A percentile compares a stretch with the other conserved stretches of the same genome.
phyloP scores from a whole-genome alignment of 169 alveolate species.

The Plasmodium gonderi region DNA sequence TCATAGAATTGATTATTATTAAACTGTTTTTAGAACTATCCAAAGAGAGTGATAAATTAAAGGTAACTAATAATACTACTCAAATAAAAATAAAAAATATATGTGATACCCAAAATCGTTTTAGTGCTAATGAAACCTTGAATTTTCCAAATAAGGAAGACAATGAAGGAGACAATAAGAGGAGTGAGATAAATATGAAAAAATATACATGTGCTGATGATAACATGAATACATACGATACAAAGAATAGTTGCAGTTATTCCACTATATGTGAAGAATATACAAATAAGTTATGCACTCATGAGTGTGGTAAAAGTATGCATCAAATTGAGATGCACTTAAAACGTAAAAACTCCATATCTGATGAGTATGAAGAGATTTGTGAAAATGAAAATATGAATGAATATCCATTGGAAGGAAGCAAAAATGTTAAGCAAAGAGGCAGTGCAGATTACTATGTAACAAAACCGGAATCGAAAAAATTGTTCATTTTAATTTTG shows the following conservation, averaged over 20 bases:
- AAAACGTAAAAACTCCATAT: no score
- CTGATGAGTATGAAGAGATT: background rate
- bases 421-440: background rate
- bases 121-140: background rate
- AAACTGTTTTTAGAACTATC: constrained; percentile 33
- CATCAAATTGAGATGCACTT: no score
- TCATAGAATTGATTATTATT: constrained; percentile 31
- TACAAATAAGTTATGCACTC: background rate
- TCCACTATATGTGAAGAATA: background rate
- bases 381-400: background rate
- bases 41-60: background rate
- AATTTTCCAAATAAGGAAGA: background rate
- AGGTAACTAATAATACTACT: background rate
- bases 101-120: background rate
- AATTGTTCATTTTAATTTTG: constrained; percentile 31
- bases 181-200: background rate
- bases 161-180: background rate
- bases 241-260: background rate
- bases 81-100: background rate
- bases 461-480: constrained; percentile 1
- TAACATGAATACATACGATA: background rate
- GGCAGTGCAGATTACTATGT: constrained; percentile 8
- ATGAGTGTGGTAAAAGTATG: background rate
- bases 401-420: background rate
- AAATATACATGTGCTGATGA: background rate